These are phyloP conservation scores for Fusarium sp. DNA, from an alignment of 2,329 filamentous ascomycete genomes.

Conservation along the genomic window DNA sequence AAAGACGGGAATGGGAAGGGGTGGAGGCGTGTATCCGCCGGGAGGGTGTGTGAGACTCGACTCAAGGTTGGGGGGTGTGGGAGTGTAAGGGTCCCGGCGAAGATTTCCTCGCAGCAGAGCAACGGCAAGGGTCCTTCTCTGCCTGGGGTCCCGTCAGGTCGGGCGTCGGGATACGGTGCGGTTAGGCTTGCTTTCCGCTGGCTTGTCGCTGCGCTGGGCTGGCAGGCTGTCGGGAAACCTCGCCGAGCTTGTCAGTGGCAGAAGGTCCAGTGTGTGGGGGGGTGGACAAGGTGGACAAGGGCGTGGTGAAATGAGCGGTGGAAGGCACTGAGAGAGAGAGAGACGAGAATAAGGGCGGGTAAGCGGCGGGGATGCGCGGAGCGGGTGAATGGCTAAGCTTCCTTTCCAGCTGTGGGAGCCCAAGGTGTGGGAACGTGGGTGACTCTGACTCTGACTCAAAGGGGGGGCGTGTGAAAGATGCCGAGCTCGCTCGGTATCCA, in stretches of 20 bases:
- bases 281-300: conserved; percentile 9
- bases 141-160: conserved; percentile 12
- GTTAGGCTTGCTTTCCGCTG: conserved; percentile 20
- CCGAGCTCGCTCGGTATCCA: conserved; percentile 16
- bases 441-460: background rate
- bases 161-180: conserved; percentile 24
- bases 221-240: background rate
- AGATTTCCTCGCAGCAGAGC: conserved; percentile 13
- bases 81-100: conserved; percentile 30
- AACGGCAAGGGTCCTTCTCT: conserved; percentile 23
- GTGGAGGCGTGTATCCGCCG: conserved; percentile 6
- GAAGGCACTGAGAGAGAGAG: conserved; percentile 12
- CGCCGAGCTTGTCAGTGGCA: background rate
- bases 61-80: conserved; percentile 21
- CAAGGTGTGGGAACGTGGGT: conserved; percentile 1
- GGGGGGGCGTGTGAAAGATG: conserved; percentile 8
- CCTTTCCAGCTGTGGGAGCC: background rate
- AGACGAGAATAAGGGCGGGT: conserved; percentile 26
- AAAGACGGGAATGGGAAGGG: conserved; percentile 15
- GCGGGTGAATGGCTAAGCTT: conserved; percentile 13
- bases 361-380: conserved; percentile 25
- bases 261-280: background rate
- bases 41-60: conserved; percentile 8
- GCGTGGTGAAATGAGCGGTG: conserved; percentile 33
- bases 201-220: background rate